Conservation (phyloP, 129 eudicot species). For the Artemisia argyi region DNA sequence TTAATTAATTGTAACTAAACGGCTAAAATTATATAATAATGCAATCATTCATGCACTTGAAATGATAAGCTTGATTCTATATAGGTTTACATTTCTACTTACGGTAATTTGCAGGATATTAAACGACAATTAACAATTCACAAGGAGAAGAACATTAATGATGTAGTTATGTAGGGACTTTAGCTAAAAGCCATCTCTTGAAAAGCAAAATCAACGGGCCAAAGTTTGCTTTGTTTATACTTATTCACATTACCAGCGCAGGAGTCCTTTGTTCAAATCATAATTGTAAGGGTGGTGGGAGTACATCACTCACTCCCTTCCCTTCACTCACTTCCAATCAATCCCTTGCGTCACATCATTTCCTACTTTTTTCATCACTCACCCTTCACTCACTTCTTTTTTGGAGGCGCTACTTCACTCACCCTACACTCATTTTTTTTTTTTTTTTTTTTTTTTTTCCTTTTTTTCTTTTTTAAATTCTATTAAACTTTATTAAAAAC, state of each 20-base stretch:
- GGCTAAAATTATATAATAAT: neutral
- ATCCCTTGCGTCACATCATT: too few species aligned
- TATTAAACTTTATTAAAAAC: too few species aligned
- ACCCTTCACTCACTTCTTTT: too few species aligned
- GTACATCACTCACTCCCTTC: too few species aligned
- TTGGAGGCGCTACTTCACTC: too few species aligned
- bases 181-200: neutral
- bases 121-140: neutral
- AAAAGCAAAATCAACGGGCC: constrained; percentile 14
- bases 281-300: too few species aligned
- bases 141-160: constrained; percentile 1
- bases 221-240: constrained; percentile 22
- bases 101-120: constrained; percentile 6
- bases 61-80: neutral
- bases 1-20: neutral
- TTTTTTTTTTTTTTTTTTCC: too few species aligned
- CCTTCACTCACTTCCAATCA: too few species aligned
- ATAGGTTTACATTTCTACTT: neutral
- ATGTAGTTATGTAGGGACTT: constrained; percentile 9
- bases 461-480: too few species aligned
- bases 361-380: too few species aligned
- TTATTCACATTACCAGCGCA: neutral
- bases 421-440: too few species aligned
- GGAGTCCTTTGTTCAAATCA: neutral
- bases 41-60: neutral